phyloP scores from a whole-genome alignment of 208 protist species.

The Crithidia fasciculata region DNA sequence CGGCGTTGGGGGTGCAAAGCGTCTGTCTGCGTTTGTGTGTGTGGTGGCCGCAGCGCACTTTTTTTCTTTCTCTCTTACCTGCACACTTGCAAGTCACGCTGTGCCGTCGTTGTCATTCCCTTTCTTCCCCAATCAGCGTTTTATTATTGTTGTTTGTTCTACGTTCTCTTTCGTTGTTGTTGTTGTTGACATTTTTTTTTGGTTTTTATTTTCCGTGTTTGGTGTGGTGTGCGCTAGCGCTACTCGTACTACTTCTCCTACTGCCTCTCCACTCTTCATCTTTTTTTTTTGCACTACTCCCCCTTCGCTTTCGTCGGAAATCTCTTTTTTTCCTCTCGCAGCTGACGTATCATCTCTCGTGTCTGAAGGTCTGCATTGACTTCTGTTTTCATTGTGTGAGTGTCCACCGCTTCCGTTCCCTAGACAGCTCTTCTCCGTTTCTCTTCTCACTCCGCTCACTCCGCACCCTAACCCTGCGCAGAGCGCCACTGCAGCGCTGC shows the following conservation, averaged over 20 bases:
- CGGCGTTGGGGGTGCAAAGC: too few species aligned
- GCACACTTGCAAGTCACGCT: too few species aligned
- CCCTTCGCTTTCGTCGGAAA: neutral
- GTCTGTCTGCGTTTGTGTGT: too few species aligned
- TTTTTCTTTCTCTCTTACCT: too few species aligned
- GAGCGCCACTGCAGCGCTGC: neutral
- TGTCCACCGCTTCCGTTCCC: too few species aligned
- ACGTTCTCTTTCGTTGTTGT: neutral
- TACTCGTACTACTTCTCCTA: neutral
- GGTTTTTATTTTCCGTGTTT: neutral
- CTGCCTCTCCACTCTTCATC: neutral
- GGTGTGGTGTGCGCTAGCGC: neutral
- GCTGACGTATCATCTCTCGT: too few species aligned
- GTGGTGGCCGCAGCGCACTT: too few species aligned
- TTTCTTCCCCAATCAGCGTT: too few species aligned
- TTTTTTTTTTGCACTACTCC: neutral
- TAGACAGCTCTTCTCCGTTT: neutral
- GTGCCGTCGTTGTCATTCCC: too few species aligned
- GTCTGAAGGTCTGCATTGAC: too few species aligned
- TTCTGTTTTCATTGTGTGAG: too few species aligned
- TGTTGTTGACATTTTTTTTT: slow-evolving; percentile 1
- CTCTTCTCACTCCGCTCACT: neutral
- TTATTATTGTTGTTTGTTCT: too few species aligned
- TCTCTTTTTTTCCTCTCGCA: neutral
- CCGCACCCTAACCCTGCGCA: neutral